A percentile compares a stretch with the other conserved stretches of the same genome.
Conservation (phyloP, 139 green algal species). For the Tetradesmus obliquus region DNA sequence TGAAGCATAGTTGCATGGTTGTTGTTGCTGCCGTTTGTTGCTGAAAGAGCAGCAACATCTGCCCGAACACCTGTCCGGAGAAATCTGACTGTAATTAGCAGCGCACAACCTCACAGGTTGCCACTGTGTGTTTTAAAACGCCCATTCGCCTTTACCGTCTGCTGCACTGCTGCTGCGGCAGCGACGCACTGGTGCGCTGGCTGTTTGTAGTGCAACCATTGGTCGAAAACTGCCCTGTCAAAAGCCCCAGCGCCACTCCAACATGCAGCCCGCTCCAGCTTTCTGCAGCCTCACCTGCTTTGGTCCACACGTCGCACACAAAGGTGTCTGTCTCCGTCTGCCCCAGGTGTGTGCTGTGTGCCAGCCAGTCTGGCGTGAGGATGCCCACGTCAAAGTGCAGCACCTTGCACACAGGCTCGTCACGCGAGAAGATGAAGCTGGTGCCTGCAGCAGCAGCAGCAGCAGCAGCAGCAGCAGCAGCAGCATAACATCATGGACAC, state of each 20-base stretch:
- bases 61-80: too few relatives aligned
- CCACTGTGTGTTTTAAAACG: too few relatives aligned
- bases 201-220: too few relatives aligned
- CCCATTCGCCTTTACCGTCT: too few relatives aligned
- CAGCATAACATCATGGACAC: not conserved
- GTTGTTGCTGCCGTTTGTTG: not conserved
- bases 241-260: too few relatives aligned
- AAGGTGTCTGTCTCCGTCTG: conserved; percentile 38
- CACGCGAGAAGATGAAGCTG: conserved; percentile 42
- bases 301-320: conserved; percentile 45
- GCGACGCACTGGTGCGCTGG: not conserved
- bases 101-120: too few relatives aligned
- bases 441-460: conserved; percentile 7
- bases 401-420: conserved; percentile 43
- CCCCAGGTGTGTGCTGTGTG: conserved; percentile 1
- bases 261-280: not conserved
- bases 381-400: conserved; percentile 47
- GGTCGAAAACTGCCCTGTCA: too few relatives aligned
- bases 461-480: not conserved
- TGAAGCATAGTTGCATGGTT: not conserved
- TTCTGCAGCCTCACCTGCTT: conserved; percentile 2
- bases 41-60: not conserved
- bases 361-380: conserved; percentile 37
- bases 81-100: too few relatives aligned
- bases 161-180: not conserved